A percentile compares a stretch with the other conserved stretches of the same genome.
These are phyloP conservation scores for Stagonosporopsis tanaceti DNA, from an alignment of 2,329 filamentous ascomycete species.

Conservation along the genomic window DNA sequence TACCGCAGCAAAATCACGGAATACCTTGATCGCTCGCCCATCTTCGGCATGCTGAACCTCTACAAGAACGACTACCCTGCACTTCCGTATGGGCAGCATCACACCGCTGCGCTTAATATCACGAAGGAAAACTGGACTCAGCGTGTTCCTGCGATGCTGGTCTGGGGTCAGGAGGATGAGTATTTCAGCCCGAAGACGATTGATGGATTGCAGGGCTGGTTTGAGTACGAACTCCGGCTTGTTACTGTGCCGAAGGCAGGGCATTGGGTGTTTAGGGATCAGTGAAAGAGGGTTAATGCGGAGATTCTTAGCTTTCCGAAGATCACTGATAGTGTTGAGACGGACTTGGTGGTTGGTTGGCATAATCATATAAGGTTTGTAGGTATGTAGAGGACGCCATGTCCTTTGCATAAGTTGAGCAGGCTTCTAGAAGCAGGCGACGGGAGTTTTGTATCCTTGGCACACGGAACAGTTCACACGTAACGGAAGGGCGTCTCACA, in stretches of 20 bases:
- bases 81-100: not conserved
- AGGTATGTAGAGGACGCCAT: too few relatives aligned
- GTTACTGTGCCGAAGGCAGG: not conserved
- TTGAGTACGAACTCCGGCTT: not conserved
- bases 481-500: too few relatives aligned
- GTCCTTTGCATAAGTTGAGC: too few relatives aligned
- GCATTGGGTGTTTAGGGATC: not conserved
- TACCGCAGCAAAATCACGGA: not conserved
- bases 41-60: not conserved
- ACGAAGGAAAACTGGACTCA: not conserved
- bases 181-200: not conserved
- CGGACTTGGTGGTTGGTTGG: not conserved
- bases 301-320: not conserved
- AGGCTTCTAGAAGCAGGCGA: too few relatives aligned
- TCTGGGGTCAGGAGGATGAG: not conserved
- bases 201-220: not conserved
- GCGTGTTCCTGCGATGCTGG: not conserved
- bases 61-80: not conserved
- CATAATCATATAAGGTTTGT: too few relatives aligned
- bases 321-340: not conserved
- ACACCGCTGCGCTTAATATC: not conserved
- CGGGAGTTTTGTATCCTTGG: too few relatives aligned
- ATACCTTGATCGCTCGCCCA: not conserved
- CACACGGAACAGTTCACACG: too few relatives aligned
- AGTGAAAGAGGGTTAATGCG: not conserved